Evolutionary conservation across 148 eudicot species (phyloP).

Genomic region (Rheum nobile): DNA sequence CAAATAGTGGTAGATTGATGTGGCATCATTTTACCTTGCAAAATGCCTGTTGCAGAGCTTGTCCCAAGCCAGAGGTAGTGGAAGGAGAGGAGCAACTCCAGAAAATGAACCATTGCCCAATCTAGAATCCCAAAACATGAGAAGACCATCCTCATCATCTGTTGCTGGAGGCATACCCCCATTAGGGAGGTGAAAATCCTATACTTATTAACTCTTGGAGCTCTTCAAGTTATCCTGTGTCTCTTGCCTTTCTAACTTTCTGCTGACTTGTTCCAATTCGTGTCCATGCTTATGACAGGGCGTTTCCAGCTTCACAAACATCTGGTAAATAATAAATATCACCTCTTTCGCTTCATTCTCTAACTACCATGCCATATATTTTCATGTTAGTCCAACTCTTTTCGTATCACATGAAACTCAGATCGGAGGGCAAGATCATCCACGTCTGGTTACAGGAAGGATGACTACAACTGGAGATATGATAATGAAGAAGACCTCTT

Average conservation of each 20-base stretch:
- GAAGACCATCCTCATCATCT: constrained; percentile 75
- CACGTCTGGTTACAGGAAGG: constrained; percentile 68
- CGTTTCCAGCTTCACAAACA: constrained; percentile 57
- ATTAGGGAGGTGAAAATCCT: constrained; percentile 51
- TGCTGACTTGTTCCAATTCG: neutral
- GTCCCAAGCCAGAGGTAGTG: constrained; percentile 53
- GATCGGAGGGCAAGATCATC: constrained; percentile 82
- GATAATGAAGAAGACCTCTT: constrained; percentile 66
- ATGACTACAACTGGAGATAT: constrained; percentile 78
- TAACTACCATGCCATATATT: neutral
- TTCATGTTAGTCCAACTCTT: neutral
- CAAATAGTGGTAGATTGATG: neutral
- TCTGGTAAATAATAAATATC: constrained; percentile 68
- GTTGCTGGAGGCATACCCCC: constrained; percentile 89
- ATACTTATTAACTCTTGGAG: neutral
- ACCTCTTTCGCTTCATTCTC: neutral
- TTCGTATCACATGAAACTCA: constrained; percentile 15
- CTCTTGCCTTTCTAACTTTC: neutral
- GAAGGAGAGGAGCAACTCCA: constrained; percentile 41
- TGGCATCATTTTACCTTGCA: neutral
- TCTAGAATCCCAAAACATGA: constrained; percentile 43
- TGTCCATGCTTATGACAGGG: constrained; percentile 33
- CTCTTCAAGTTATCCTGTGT: neutral
- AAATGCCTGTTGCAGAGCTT: constrained; percentile 35
- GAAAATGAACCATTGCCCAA: constrained; percentile 47